Percentiles rank a stretch among this genome's conserved stretches.
Evolutionary conservation across 2,329 filamentous ascomycete species (phyloP).

Genomic region (Achaetomium macrosporum): DNA sequence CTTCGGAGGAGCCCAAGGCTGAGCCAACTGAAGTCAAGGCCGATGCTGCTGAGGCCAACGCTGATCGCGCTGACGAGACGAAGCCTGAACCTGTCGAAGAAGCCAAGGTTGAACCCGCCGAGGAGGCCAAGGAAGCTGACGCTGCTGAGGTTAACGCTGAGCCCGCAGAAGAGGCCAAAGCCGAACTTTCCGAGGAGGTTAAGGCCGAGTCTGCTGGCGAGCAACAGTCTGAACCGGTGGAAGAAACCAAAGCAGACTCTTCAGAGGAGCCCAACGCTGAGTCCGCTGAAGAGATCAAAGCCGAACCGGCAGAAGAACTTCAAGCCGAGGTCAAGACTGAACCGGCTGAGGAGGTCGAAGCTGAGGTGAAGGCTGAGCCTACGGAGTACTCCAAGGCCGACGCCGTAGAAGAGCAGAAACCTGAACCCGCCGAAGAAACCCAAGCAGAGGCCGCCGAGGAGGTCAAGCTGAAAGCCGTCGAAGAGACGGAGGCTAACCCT

Average conservation of each 20-base stretch:
- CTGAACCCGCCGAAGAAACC: not conserved
- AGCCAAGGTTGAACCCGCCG: not conserved
- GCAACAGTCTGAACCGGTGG: not conserved
- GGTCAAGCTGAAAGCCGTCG: not conserved
- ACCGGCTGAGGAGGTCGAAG: not conserved
- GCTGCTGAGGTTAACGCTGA: not conserved
- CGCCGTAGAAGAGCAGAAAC: not conserved
- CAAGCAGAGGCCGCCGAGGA: not conserved
- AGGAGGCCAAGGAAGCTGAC: not conserved
- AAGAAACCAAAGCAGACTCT: not conserved
- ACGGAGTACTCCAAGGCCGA: not conserved
- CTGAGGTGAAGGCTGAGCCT: conserved; percentile 3
- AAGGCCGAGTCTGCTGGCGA: no score
- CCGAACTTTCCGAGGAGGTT: not conserved
- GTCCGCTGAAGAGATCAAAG: not conserved
- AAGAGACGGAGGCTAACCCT: conserved; percentile 9
- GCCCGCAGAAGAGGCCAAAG: not conserved
- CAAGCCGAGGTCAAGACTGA: conserved; percentile 3
- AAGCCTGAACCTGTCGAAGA: no score
- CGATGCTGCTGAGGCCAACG: not conserved
- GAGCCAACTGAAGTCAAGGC: not conserved
- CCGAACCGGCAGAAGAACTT: not conserved
- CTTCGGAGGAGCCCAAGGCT: not conserved
- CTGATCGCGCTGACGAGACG: not conserved
- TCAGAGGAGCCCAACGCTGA: not conserved